Base-by-base conservation (phyloP, 2,329 filamentous ascomycete genomes). In the Xenoacremonium recifei region DNA sequence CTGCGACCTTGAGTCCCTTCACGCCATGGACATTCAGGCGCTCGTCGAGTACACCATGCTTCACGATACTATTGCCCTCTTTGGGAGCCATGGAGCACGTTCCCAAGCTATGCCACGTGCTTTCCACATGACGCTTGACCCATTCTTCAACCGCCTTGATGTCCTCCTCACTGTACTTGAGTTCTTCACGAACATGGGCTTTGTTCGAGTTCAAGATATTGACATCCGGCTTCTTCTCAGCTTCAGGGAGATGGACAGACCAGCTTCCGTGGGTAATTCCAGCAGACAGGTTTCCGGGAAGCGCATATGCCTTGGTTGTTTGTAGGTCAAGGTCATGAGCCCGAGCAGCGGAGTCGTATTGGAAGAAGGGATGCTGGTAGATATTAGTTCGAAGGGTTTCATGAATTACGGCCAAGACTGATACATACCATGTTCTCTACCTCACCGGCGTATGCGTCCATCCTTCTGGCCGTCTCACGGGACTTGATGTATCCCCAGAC, bases 401-500 rank as follows among this genome's bases (percentile, higher is more conserved):
- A 32, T 11, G 29, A 11, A 11, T 16, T 16, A 32, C 29, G 9
- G 6, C 15, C 6, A 15, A 16, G 10, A 16, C 6, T 6, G 6
- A 16, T 6, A 25, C 51, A 19, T 52, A 61, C 58, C 69, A 80
- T 80, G 37, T 63, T 67, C 53, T 76, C 67, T 5, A 87, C 85
- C 61, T 91, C 87, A 46, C 87, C 87, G 2, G 85, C 85, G 50
- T 88, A 90, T 1, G 85, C 81, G 19, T 84, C 77, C 86, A 89
- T 89, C 49, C 85, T 80, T 4, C 87, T 77, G 2, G 87, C 87
- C 4, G 85, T 90, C 73, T 89, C 86, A 43, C 86, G 83, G 3
- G 83, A 87, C 69, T 89, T 89, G 72, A 89, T 87, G 66, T 90
- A 90, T 4, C 83, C 83, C 86, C 87, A 90, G 5, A 91, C 85